A percentile compares a stretch with the other conserved stretches of the same genome.
phyloP scores from a whole-genome alignment of 176 grass and related monocot genomes.

The Secale cereale region DNA sequence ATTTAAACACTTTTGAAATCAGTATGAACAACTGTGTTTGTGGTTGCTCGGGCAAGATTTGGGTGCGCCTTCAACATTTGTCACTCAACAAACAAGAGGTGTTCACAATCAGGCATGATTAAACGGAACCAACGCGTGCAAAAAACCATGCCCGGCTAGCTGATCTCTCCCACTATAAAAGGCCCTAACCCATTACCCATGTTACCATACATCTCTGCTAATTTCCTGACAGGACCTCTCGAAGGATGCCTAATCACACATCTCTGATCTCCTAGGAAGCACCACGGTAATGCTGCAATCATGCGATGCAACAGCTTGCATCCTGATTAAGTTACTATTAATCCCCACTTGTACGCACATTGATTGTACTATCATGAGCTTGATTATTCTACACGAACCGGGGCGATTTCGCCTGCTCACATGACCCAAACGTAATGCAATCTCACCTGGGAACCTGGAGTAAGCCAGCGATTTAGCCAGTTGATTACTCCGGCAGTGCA shows the following conservation, averaged over 20 bases:
- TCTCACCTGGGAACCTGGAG: slow-evolving; percentile 44
- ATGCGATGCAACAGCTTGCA: neutral
- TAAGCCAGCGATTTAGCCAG: slow-evolving; percentile 8
- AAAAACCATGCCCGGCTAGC: no score
- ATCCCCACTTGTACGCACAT: neutral
- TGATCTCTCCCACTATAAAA: neutral
- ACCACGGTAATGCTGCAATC: neutral
- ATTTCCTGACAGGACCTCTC: neutral
- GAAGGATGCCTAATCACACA: neutral
- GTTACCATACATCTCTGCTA: neutral
- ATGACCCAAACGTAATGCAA: neutral
- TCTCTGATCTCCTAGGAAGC: neutral
- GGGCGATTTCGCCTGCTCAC: neutral
- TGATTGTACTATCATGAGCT: neutral
- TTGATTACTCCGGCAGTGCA: slow-evolving; percentile 18
- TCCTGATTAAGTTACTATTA: neutral
- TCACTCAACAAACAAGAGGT: no score
- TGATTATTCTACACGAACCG: neutral
- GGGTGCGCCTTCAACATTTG: no score
- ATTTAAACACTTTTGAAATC: no score
- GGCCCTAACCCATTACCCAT: neutral
- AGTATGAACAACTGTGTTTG: no score
- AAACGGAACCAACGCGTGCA: no score
- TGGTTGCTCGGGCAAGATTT: no score
- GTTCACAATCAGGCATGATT: neutral